A percentile compares a stretch with the other conserved stretches of the same genome.
phyloP scores from a whole-genome alignment of 805 yeast genomes.

The Debaryomyces hansenii region DNA sequence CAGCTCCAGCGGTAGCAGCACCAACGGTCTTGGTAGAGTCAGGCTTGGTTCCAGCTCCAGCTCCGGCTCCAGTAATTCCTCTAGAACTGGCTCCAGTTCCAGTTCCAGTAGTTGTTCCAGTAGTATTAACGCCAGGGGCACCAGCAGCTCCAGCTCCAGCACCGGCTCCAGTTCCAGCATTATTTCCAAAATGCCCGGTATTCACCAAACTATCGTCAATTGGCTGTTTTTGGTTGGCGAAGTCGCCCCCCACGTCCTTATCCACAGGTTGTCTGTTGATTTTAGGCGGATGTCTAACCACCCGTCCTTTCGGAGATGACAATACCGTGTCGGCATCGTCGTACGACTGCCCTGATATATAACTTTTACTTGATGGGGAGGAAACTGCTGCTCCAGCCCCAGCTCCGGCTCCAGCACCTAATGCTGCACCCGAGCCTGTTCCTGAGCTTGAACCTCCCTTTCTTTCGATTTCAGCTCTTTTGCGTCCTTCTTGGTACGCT shows the following conservation, averaged over 20 bases:
- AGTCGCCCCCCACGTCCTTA: conserved; percentile 32
- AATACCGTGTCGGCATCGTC: neutral
- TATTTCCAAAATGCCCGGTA: neutral
- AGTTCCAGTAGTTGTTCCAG: neutral
- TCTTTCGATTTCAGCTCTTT: neutral
- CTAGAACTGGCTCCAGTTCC: conserved; percentile 2
- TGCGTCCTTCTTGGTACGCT: conserved; percentile 6
- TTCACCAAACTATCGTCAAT: conserved; percentile 21
- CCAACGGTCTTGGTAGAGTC: neutral
- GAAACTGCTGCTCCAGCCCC: no score
- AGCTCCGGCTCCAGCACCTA: no score
- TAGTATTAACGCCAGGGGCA: no score
- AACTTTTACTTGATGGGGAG: neutral
- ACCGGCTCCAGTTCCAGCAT: neutral
- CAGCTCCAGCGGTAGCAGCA: neutral
- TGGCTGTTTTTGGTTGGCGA: conserved; percentile 31
- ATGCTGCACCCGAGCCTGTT: neutral
- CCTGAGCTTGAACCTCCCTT: neutral
- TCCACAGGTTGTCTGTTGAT: conserved; percentile 28
- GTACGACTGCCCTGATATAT: neutral
- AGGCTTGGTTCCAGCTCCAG: neutral
- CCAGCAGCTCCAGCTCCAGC: conserved; percentile 2
- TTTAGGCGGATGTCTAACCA: conserved; percentile 30
- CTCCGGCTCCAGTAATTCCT: neutral
- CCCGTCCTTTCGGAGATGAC: conserved; percentile 22